Percentiles rank a stretch among this genome's conserved stretches.
Conservation (phyloP, 352 stramenopile genomes). For the Phytophthora citrophthora region DNA sequence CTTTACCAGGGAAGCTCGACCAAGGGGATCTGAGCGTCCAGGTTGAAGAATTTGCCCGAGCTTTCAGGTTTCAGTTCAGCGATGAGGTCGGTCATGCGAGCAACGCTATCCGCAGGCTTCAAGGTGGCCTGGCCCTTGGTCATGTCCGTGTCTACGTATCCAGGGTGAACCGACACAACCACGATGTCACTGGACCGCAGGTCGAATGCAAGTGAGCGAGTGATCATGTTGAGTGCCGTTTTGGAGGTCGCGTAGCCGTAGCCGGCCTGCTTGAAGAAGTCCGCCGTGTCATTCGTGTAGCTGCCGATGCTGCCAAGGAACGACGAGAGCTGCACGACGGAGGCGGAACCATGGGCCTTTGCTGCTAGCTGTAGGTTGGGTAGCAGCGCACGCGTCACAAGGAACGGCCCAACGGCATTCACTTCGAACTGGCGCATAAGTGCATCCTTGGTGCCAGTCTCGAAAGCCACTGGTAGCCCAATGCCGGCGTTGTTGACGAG, state of each 20-base stretch:
- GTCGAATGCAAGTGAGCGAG: constrained; percentile 7
- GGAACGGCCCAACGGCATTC: constrained; percentile 36
- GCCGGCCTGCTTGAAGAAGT: constrained; percentile 24
- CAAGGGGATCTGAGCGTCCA: constrained; percentile 18
- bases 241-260: constrained; percentile 73
- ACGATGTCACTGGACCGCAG: constrained; percentile 56
- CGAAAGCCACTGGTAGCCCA: constrained; percentile 22
- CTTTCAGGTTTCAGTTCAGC: constrained; percentile 25
- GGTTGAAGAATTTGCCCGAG: constrained; percentile 46
- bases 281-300: constrained; percentile 1
- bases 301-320: constrained; percentile 48
- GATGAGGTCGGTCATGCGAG: constrained; percentile 35
- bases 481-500: constrained; percentile 68
- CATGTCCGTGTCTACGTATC: constrained; percentile 55
- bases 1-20: constrained; percentile 43
- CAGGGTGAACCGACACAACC: constrained; percentile 48
- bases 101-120: constrained; percentile 39
- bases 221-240: constrained; percentile 33
- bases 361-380: constrained; percentile 41
- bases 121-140: constrained; percentile 21
- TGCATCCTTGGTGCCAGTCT: constrained; percentile 41
- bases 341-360: constrained; percentile 40
- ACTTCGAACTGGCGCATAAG: constrained; percentile 38
- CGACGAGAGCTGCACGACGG: constrained; percentile 50
- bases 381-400: constrained; percentile 47